phyloP scores from a whole-genome alignment of 192 early-diverging fungal species.

The Umbelopsis vinacea region DNA sequence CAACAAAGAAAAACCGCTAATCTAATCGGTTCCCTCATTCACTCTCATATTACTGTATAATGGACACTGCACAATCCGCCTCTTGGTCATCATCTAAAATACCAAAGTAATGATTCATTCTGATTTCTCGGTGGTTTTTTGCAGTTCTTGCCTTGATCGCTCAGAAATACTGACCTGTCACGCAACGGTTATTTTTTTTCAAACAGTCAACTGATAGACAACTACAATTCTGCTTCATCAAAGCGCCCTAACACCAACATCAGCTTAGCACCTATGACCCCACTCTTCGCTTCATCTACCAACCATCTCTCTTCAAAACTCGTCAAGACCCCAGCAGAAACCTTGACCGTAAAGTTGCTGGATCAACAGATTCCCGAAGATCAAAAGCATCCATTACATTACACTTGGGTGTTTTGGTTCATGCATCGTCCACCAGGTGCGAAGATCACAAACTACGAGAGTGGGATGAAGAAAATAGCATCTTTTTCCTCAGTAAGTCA shows the following conservation, averaged over 20 bases:
- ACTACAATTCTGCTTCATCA: not conserved
- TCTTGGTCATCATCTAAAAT: not conserved
- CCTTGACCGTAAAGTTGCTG: not conserved
- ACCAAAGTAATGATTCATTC: not conserved
- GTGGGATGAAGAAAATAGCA: slow-evolving; percentile 83
- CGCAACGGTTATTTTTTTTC: not conserved
- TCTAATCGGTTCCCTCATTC: too few species aligned
- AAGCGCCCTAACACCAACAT: slow-evolving; percentile 4
- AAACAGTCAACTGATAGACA: not conserved
- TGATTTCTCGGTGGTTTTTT: not conserved
- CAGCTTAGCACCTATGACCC: not conserved
- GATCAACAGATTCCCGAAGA: slow-evolving; percentile 7
- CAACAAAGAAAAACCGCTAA: too few species aligned
- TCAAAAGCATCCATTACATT: slow-evolving; percentile 67
- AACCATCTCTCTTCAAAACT: slow-evolving; percentile 7
- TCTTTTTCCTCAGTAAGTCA: slow-evolving; percentile 72
- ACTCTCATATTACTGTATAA: slow-evolving; percentile 6
- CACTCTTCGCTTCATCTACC: slow-evolving; percentile 1
- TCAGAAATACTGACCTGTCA: not conserved
- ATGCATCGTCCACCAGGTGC: slow-evolving; percentile 89
- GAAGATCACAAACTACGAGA: slow-evolving; percentile 88
- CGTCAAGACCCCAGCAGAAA: not conserved
- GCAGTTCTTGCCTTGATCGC: not conserved
- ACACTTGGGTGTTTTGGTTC: slow-evolving; percentile 92
- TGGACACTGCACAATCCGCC: slow-evolving; percentile 13